Conservation (phyloP, 2,329 filamentous ascomycete genomes). For the Claviceps humidiphila region DNA sequence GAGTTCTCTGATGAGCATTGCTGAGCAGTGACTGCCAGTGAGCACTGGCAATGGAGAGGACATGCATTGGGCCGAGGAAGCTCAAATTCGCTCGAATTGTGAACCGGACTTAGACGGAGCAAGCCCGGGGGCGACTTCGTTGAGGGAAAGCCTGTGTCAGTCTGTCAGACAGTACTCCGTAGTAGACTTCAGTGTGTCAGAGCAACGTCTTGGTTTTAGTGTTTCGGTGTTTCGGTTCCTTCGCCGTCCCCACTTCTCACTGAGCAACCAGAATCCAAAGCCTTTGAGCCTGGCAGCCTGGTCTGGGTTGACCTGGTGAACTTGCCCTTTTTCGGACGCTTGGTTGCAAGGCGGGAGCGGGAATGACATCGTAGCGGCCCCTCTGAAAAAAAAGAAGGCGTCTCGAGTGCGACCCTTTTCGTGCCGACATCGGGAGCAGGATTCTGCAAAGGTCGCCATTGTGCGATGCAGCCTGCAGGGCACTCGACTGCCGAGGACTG, state of each 20-base stretch:
- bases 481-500: no score
- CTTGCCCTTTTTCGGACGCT: neutral
- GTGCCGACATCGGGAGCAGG: no score
- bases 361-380: neutral
- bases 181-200: no score
- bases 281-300: neutral
- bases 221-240: constrained; percentile 6
- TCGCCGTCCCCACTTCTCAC: constrained; percentile 4
- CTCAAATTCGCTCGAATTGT: neutral
- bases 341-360: neutral
- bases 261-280: constrained; percentile 2
- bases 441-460: no score
- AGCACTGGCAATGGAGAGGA: neutral
- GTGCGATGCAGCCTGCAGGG: no score
- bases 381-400: neutral
- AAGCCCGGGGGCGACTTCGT: no score
- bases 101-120: no score
- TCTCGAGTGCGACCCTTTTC: no score
- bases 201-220: constrained; percentile 1
- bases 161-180: no score
- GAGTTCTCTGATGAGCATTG: no score
- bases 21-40: neutral
- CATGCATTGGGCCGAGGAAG: neutral
- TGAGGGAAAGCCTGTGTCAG: no score
- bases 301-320: neutral